These are phyloP conservation scores for Chamaenerion angustifolium DNA, from an alignment of 345 rosid species.

Conservation along the genomic window DNA sequence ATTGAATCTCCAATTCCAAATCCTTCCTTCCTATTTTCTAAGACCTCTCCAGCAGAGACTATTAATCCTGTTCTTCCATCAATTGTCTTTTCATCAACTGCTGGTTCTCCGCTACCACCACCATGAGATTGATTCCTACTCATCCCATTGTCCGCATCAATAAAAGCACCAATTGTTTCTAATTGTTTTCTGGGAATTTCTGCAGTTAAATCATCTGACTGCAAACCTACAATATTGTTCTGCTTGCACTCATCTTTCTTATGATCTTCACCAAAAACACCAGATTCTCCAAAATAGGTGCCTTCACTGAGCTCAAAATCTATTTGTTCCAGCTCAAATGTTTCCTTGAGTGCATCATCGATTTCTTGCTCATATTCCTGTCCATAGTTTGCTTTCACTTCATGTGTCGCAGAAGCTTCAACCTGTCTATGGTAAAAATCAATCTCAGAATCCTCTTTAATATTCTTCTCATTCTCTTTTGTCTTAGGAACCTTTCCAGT, in stretches of 20 bases:
- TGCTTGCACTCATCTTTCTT: constrained; percentile 12
- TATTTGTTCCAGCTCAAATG: constrained; percentile 8
- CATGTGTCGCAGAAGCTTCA: constrained; percentile 22
- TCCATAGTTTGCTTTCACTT: constrained; percentile 17
- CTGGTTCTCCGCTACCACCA: constrained; percentile 18
- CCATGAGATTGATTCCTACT: constrained; percentile 10
- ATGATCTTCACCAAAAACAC: constrained; percentile 14
- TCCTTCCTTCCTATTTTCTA: constrained; percentile 9
- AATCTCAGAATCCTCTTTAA: constrained; percentile 25
- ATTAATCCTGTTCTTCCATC: constrained; percentile 12
- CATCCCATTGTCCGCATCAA: constrained; percentile 11
- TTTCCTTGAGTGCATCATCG: constrained; percentile 18
- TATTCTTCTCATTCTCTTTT: constrained; percentile 23
- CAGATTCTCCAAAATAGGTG: constrained; percentile 21
- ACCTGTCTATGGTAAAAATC: constrained; percentile 28
- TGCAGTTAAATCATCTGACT: constrained; percentile 15
- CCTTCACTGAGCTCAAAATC: constrained; percentile 20
- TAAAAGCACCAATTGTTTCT: constrained; percentile 15
- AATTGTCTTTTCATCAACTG: constrained; percentile 9
- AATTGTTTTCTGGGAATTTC: constrained; percentile 15
- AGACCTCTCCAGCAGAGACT: constrained; percentile 8
- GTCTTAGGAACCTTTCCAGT: constrained; percentile 22
- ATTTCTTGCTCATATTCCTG: constrained; percentile 20
- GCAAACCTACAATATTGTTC: constrained; percentile 12
- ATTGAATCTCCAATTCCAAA: constrained; percentile 10